These are phyloP conservation scores for Podaxis sp. DNA, from an alignment of 768 basidiomycete species.

Conservation along the genomic window DNA sequence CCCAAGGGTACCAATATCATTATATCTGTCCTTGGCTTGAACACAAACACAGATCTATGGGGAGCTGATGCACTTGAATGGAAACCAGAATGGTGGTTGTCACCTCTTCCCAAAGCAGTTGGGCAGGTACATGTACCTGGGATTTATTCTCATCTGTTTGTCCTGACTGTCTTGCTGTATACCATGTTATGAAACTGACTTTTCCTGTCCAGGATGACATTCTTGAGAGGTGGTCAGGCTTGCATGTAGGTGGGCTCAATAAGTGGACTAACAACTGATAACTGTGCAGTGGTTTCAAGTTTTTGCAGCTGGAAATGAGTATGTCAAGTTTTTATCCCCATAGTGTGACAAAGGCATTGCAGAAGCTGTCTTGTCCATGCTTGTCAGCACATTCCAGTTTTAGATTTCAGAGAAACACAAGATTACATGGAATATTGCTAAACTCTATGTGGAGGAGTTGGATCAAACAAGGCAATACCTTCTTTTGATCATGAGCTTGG, in stretches of 20 bases:
- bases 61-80: conserved; percentile 31
- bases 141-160: conserved; percentile 13
- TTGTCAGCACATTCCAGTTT: conserved; percentile 22
- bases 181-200: not conserved
- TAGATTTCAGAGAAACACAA: conserved; percentile 15
- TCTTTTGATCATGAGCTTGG: conserved; percentile 15
- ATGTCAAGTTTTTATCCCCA: not conserved
- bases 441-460: conserved; percentile 14
- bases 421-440: conserved; percentile 19
- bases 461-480: conserved; percentile 10
- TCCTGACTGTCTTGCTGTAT: not conserved
- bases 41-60: conserved; percentile 25
- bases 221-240: not conserved
- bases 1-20: conserved; percentile 34
- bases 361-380: conserved; percentile 20
- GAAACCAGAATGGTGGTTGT: conserved; percentile 34
- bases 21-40: conserved; percentile 32
- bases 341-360: not conserved
- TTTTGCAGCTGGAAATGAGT: conserved; percentile 12
- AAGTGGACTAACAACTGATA: not conserved
- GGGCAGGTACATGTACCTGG: conserved; percentile 7
- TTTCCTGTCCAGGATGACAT: not conserved
- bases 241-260: not conserved
- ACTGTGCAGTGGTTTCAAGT: conserved; percentile 10
- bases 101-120: conserved; percentile 26